phyloP scores from a whole-genome alignment of 73 alveolate species.

The Stentor roeselii region DNA sequence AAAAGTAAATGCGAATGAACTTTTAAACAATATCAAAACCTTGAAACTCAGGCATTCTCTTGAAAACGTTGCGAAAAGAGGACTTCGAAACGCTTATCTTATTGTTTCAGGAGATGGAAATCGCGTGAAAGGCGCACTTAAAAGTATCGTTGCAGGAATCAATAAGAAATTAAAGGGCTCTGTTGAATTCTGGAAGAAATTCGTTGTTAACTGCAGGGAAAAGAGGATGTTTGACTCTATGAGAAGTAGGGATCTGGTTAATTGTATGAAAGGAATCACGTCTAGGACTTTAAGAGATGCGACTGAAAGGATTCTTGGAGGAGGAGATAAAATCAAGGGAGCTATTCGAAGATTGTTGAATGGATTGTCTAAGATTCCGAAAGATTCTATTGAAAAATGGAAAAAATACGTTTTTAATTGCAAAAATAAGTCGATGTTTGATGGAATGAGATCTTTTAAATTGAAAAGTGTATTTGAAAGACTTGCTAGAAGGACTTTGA shows the following conservation, averaged over 20 bases:
- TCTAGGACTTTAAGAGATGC: slow-evolving; percentile 1
- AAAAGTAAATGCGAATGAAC: not conserved
- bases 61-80: not conserved
- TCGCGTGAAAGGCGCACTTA: slow-evolving; percentile 2
- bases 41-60: not conserved
- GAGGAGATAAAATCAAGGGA: slow-evolving; percentile 19
- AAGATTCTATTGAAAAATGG: slow-evolving; percentile 1
- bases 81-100: not conserved
- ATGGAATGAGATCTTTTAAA: not conserved
- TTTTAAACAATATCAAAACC: not conserved
- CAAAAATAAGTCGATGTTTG: not conserved
- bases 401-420: not conserved
- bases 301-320: not conserved
- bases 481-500: not conserved
- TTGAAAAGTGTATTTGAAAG: not conserved
- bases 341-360: not conserved
- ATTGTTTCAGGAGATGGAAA: not conserved
- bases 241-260: not conserved
- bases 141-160: not conserved
- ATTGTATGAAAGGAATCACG: not conserved
- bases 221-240: not conserved
- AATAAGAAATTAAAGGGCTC: not conserved
- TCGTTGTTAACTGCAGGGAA: not conserved
- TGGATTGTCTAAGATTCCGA: not conserved
- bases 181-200: not conserved